Percentiles rank a stretch among this genome's conserved stretches.
Evolutionary conservation across 495 filamentous ascomycete genomes (phyloP).

Genomic region (Xylaria bambusicola): DNA sequence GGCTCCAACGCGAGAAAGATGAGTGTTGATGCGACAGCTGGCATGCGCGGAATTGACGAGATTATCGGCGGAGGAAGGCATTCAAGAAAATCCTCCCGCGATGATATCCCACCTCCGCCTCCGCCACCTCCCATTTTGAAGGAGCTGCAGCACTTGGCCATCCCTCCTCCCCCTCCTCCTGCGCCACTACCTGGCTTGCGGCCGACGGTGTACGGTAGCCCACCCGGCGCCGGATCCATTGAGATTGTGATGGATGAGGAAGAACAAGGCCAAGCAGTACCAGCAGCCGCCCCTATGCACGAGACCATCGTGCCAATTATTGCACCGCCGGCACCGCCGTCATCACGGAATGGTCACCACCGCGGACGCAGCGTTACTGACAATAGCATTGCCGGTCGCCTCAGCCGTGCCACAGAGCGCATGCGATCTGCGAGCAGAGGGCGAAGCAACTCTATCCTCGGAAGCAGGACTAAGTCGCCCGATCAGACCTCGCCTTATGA

Average conservation of each 20-base stretch:
- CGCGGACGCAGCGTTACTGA: conserved; percentile 69
- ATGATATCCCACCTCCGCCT: conserved; percentile 53
- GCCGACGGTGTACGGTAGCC: conserved; percentile 40
- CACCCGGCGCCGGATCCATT: conserved; percentile 65
- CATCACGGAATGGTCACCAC: conserved; percentile 49
- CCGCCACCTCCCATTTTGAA: conserved; percentile 65
- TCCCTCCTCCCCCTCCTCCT: conserved; percentile 66
- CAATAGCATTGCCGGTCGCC: conserved; percentile 60
- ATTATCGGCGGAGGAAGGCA: conserved; percentile 54
- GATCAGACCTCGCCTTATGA: conserved; percentile 56
- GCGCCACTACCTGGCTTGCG: conserved; percentile 50
- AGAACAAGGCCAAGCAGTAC: conserved; percentile 35
- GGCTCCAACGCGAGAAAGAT: conserved; percentile 39
- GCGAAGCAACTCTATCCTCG: conserved; percentile 36
- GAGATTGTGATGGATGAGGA: conserved; percentile 74
- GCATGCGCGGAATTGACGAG: conserved; percentile 60
- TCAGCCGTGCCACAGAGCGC: conserved; percentile 67
- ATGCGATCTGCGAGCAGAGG: conserved; percentile 69
- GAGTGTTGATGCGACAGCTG: conserved; percentile 34
- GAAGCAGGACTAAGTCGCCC: conserved; percentile 43
- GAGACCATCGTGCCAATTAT: conserved; percentile 38
- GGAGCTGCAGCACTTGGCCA: conserved; percentile 82
- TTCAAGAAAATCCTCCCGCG: conserved; percentile 35
- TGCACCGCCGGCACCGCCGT: conserved; percentile 34
- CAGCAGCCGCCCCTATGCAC: conserved; percentile 17